These are phyloP conservation scores for Pichia thaimueangensis DNA, from an alignment of 805 yeast genomes.

Conservation along the genomic window DNA sequence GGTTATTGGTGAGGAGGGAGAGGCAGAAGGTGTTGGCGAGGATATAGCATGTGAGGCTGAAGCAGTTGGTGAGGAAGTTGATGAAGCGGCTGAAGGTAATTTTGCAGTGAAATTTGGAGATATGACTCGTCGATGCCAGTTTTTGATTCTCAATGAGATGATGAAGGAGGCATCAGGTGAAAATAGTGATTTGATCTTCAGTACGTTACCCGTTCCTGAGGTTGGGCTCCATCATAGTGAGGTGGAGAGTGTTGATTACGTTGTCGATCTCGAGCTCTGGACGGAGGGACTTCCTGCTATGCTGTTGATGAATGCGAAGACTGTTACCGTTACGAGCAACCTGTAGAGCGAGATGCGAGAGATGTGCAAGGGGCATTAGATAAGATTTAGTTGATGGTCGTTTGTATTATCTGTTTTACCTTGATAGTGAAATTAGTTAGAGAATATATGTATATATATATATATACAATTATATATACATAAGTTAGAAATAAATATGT, in stretches of 20 bases:
- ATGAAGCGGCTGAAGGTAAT: constrained; percentile 4
- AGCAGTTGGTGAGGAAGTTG: constrained; percentile 1
- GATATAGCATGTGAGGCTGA: neutral
- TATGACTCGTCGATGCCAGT: constrained; percentile 42
- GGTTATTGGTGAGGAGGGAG: neutral
- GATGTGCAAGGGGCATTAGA: too few species aligned
- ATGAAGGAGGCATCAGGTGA: constrained; percentile 41
- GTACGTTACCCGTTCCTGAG: constrained; percentile 85
- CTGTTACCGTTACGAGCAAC: constrained; percentile 95
- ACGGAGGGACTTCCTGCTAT: constrained; percentile 77
- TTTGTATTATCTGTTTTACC: too few species aligned
- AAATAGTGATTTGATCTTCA: constrained; percentile 62
- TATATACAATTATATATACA: too few species aligned
- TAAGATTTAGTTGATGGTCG: too few species aligned
- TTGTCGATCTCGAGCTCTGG: constrained; percentile 74
- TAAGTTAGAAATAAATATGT: too few species aligned
- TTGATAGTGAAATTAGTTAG: too few species aligned
- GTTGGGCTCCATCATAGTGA: constrained; percentile 73
- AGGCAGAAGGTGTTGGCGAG: neutral
- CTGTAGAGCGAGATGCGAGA: constrained; percentile 34
- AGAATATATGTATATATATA: too few species aligned
- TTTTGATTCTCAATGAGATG: constrained; percentile 77
- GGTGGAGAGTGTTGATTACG: constrained; percentile 65
- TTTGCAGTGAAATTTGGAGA: constrained; percentile 8
- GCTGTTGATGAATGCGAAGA: constrained; percentile 78